These are phyloP conservation scores for Trichoderma harzianum DNA, from an alignment of 2,329 filamentous ascomycete genomes.

Conservation along the genomic window DNA sequence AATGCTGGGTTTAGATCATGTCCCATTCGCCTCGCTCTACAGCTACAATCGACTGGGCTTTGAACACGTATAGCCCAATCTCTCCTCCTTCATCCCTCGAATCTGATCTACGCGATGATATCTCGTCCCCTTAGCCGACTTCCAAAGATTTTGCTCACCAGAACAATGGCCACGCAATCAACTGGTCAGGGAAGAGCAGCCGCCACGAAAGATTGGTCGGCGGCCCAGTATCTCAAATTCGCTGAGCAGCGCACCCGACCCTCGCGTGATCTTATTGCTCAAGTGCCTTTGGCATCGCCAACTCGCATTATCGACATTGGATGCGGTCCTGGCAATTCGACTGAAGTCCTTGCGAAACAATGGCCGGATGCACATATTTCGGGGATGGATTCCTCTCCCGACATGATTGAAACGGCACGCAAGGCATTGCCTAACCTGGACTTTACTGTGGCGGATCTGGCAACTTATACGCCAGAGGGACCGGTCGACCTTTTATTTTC, in stretches of 20 bases:
- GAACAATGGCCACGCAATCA: conserved; percentile 11
- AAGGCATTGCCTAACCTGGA: conserved; percentile 37
- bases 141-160: background rate
- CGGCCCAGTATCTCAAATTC: conserved; percentile 56
- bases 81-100: background rate
- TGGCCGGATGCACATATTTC: conserved; percentile 47
- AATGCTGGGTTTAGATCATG: background rate
- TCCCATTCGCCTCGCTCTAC: background rate
- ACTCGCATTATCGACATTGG: conserved; percentile 53
- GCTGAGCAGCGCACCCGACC: conserved; percentile 50
- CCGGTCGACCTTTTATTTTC: conserved; percentile 47
- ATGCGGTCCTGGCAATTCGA: conserved; percentile 60
- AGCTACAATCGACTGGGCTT: background rate
- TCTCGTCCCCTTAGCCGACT: background rate
- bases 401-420: conserved; percentile 53
- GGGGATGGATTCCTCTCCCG: conserved; percentile 53
- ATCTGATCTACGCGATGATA: background rate
- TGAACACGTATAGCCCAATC: background rate
- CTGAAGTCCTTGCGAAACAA: conserved; percentile 42
- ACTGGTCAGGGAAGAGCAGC: background rate
- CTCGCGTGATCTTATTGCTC: conserved; percentile 50
- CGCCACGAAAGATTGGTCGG: conserved; percentile 44
- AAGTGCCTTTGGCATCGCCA: conserved; percentile 40
- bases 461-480: conserved; percentile 34
- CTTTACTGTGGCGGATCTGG: conserved; percentile 47